These are phyloP conservation scores for Przewalskia tangutica DNA, from an alignment of 257 asterid species.

Conservation along the genomic window DNA sequence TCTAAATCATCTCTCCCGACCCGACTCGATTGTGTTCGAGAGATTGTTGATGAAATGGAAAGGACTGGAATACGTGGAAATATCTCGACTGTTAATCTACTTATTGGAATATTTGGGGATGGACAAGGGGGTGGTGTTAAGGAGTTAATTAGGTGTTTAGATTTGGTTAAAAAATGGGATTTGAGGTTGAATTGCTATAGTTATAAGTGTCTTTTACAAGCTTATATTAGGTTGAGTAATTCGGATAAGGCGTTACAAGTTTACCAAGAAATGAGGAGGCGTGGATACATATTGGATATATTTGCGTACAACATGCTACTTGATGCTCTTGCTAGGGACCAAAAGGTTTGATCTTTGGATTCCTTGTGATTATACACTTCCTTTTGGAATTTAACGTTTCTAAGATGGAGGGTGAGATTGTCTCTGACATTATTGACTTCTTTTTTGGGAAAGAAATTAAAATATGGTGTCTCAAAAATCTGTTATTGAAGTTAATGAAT, in stretches of 20 bases:
- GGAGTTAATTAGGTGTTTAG: conserved; percentile 38
- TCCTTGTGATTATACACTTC: background rate
- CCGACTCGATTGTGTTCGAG: conserved; percentile 37
- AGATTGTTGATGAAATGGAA: conserved; percentile 32
- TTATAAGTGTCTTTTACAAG: conserved; percentile 86
- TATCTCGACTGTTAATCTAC: conserved; percentile 73
- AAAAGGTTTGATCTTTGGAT: conserved; percentile 38
- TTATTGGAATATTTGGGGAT: conserved; percentile 39
- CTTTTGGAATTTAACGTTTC: too few relatives aligned
- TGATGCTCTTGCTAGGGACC: conserved; percentile 70
- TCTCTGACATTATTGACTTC: too few relatives aligned
- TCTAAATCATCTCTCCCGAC: conserved; percentile 43
- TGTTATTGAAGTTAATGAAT: background rate
- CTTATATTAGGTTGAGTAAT: conserved; percentile 53
- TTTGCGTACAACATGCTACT: conserved; percentile 80
- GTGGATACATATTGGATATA: conserved; percentile 62
- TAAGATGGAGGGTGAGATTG: too few relatives aligned
- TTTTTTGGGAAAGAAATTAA: too few relatives aligned
- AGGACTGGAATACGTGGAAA: conserved; percentile 30
- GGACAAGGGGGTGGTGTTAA: conserved; percentile 4
- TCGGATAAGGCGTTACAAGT: conserved; percentile 40
- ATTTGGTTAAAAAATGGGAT: conserved; percentile 67
- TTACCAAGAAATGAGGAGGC: conserved; percentile 45
- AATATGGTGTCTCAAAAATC: background rate
- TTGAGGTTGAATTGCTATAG: conserved; percentile 61